A percentile compares a stretch with the other conserved stretches of the same genome.
Conservation (phyloP, 2,329 filamentous ascomycete species). For the Pyricularia sp. region DNA sequence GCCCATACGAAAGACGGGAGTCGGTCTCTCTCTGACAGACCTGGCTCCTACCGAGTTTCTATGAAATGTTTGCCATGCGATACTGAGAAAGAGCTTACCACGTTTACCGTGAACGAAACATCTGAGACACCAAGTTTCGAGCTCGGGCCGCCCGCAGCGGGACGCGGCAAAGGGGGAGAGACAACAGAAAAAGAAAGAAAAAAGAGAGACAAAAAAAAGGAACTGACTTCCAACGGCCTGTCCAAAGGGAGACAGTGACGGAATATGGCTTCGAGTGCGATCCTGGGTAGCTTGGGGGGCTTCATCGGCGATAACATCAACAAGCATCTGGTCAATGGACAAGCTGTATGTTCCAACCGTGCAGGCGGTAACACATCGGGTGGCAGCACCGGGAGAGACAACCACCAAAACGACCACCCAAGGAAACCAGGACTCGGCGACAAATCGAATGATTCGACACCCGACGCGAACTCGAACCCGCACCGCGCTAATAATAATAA, state of each 20-base stretch:
- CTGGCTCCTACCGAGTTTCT: background rate
- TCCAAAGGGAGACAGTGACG: background rate
- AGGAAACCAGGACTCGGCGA: background rate
- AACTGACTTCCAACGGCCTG: background rate
- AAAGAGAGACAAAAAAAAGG: slow-evolving; percentile 7
- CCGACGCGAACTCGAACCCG: background rate
- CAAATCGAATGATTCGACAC: background rate
- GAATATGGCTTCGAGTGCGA: slow-evolving; percentile 5
- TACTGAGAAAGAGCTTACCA: background rate
- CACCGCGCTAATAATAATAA: background rate
- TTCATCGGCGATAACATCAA: background rate
- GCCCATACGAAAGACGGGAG: background rate
- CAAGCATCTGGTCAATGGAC: background rate
- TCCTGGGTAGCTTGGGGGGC: background rate
- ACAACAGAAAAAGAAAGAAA: slow-evolving; percentile 11
- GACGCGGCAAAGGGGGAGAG: slow-evolving; percentile 8
- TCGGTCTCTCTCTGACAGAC: background rate
- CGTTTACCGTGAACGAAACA: background rate
- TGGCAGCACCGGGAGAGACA: background rate
- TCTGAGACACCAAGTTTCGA: background rate
- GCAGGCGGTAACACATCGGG: background rate
- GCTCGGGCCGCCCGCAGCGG: slow-evolving; percentile 3
- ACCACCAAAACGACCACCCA: background rate
- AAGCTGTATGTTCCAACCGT: background rate
- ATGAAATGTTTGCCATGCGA: background rate